These are phyloP conservation scores for Rhodotorula kratochvilovae DNA, from an alignment of 768 basidiomycete genomes.

Conservation along the genomic window DNA sequence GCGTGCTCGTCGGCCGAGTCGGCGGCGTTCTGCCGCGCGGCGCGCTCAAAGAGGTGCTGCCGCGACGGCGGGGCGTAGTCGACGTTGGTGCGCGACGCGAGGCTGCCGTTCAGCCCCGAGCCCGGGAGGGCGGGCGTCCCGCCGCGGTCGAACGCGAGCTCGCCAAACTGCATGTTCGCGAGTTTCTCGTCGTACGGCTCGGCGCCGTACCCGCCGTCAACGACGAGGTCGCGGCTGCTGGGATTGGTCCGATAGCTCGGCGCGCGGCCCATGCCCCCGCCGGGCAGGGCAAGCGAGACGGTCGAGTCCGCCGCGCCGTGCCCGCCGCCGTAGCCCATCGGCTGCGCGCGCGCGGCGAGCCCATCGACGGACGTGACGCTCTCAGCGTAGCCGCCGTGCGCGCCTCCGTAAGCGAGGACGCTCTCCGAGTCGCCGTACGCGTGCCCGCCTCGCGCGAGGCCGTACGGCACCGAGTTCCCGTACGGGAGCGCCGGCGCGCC, in stretches of 20 bases:
- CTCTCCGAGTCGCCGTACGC: conserved; percentile 21
- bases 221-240: not conserved
- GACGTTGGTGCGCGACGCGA: not conserved
- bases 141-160: not conserved
- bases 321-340: conserved; percentile 10
- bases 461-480: conserved; percentile 9
- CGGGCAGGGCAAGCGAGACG: not conserved
- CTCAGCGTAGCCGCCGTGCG: conserved; percentile 15
- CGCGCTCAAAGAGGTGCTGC: conserved; percentile 16
- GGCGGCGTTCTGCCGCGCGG: conserved; percentile 10
- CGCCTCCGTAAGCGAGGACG: not conserved
- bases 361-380: conserved; percentile 21
- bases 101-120: no score
- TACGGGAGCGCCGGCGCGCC: conserved; percentile 1
- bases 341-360: conserved; percentile 8
- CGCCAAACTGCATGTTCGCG: not conserved
- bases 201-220: not conserved
- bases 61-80: conserved; percentile 4
- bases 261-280: not conserved
- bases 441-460: not conserved
- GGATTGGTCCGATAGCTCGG: conserved; percentile 25
- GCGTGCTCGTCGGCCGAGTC: not conserved
- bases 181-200: not conserved
- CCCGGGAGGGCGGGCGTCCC: no score
- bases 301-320: conserved; percentile 5